A percentile compares a stretch with the other conserved stretches of the same genome.
Evolutionary conservation across 1,284 basidiomycete species (phyloP).

Genomic region (Apiotrichum gamsii): DNA sequence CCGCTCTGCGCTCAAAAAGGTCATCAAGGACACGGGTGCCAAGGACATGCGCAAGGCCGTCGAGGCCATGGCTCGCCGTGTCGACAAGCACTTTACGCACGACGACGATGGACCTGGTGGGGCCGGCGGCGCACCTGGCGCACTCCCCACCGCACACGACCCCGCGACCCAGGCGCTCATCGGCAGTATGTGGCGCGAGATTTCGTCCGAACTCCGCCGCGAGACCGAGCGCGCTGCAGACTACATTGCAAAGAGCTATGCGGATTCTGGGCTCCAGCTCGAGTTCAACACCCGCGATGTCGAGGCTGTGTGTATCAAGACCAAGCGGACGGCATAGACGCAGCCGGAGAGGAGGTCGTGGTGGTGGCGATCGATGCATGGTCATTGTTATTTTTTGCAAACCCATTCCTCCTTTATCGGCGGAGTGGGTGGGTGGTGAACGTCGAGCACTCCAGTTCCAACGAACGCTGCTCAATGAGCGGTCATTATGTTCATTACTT

Average conservation of each 20-base stretch:
- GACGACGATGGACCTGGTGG: slow-evolving; percentile 25
- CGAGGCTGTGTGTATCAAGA: slow-evolving; percentile 57
- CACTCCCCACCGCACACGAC: neutral
- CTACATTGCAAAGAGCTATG: slow-evolving; percentile 69
- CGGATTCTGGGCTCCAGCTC: slow-evolving; percentile 60
- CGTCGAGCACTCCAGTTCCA: too few species aligned
- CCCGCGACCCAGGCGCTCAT: slow-evolving; percentile 58
- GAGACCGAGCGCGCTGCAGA: slow-evolving; percentile 64
- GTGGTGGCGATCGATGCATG: too few species aligned
- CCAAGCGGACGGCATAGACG: too few species aligned
- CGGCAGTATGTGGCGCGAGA: slow-evolving; percentile 77
- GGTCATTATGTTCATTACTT: too few species aligned
- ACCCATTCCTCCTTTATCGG: too few species aligned
- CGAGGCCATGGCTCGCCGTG: slow-evolving; percentile 79
- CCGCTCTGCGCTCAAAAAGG: slow-evolving; percentile 70
- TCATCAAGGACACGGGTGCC: slow-evolving; percentile 73
- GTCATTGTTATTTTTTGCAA: too few species aligned
- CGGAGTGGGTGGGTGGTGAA: too few species aligned
- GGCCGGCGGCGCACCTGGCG: neutral
- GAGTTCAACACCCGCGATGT: slow-evolving; percentile 73
- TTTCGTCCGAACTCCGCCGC: slow-evolving; percentile 69
- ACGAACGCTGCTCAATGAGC: too few species aligned
- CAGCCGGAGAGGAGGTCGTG: too few species aligned
- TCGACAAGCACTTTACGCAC: slow-evolving; percentile 81
- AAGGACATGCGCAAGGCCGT: slow-evolving; percentile 82